Evolutionary conservation across 345 rosid genomes (phyloP).

Genomic region (Lumnitzera littorea): DNA sequence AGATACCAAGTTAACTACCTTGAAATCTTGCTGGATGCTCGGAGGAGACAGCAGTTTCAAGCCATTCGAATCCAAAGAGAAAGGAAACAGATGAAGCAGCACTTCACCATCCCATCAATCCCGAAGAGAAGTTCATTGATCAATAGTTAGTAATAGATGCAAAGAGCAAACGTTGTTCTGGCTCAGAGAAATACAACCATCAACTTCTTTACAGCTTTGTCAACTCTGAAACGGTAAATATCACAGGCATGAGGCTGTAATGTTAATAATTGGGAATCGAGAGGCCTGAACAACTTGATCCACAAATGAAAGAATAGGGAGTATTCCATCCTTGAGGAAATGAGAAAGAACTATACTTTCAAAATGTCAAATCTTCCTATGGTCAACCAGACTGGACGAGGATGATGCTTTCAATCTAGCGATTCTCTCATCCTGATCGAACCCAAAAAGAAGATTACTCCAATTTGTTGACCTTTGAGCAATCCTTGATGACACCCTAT

Average conservation of each 20-base stretch:
- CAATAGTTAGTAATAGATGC: too few species aligned
- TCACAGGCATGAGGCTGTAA: slow-evolving; percentile 4
- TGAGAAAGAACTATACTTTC: slow-evolving; percentile 8
- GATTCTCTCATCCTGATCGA: slow-evolving; percentile 42
- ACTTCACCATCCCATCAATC: too few species aligned
- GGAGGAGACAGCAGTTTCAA: too few species aligned
- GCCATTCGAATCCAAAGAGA: too few species aligned
- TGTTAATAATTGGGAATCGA: neutral
- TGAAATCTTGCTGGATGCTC: too few species aligned
- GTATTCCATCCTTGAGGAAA: slow-evolving; percentile 2
- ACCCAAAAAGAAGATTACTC: slow-evolving; percentile 39
- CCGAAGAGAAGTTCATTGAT: too few species aligned
- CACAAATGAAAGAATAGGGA: slow-evolving; percentile 42
- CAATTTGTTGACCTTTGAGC: slow-evolving; percentile 59
- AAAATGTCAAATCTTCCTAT: slow-evolving; percentile 30
- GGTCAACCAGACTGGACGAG: slow-evolving; percentile 31
- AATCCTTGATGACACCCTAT: slow-evolving; percentile 71
- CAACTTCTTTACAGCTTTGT: too few species aligned
- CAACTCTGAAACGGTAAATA: too few species aligned
- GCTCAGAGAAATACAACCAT: too few species aligned
- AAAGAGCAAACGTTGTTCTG: too few species aligned
- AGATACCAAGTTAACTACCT: too few species aligned
- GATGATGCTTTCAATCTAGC: slow-evolving; percentile 40
- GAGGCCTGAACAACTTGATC: slow-evolving; percentile 8
- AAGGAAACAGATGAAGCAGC: too few species aligned